A percentile compares a stretch with the other conserved stretches of the same genome.
Conservation (phyloP, 2,329 filamentous ascomycete species). For the Alternaria hordeiaustralica region DNA sequence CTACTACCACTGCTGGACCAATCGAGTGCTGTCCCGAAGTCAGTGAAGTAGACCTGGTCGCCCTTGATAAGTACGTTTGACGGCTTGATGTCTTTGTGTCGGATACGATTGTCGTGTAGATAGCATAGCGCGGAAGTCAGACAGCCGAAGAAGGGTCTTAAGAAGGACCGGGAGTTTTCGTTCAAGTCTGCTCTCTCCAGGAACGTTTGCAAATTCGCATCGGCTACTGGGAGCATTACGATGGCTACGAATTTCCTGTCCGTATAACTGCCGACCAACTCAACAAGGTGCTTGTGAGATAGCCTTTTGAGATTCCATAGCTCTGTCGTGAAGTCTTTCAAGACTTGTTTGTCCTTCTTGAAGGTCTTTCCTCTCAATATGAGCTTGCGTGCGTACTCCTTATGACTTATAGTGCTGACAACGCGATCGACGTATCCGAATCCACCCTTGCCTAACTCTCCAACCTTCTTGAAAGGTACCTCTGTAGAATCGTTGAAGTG, state of each 20-base stretch:
- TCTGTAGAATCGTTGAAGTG: conserved; percentile 15
- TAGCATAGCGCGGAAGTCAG: conserved; percentile 12
- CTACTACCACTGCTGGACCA: conserved; percentile 19
- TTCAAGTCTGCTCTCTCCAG: conserved; percentile 5
- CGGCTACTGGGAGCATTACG: conserved; percentile 37
- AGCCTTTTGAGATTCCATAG: conserved; percentile 19
- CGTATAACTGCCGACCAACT: conserved; percentile 39
- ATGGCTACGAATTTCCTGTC: conserved; percentile 38
- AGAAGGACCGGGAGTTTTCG: conserved; percentile 5
- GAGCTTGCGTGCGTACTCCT: conserved; percentile 32
- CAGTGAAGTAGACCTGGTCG: conserved; percentile 22
- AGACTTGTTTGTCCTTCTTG: conserved; percentile 9
- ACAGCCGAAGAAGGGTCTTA: conserved; percentile 22
- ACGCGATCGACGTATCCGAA: conserved; percentile 32
- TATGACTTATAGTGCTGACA: conserved; percentile 22
- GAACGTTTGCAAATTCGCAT: conserved; percentile 22
- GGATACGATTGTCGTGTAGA: conserved; percentile 19
- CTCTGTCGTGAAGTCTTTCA: conserved; percentile 21
- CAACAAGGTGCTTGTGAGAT: conserved; percentile 19
- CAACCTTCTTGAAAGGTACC: conserved; percentile 15
- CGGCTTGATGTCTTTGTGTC: conserved; percentile 29
- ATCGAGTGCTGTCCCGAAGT: conserved; percentile 24
- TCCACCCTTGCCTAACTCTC: conserved; percentile 24
- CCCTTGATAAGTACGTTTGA: conserved; percentile 21
- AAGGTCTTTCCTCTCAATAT: conserved; percentile 21